Base-by-base conservation (phyloP, 2,329 filamentous ascomycete species). In the Claviceps sp. region DNA sequence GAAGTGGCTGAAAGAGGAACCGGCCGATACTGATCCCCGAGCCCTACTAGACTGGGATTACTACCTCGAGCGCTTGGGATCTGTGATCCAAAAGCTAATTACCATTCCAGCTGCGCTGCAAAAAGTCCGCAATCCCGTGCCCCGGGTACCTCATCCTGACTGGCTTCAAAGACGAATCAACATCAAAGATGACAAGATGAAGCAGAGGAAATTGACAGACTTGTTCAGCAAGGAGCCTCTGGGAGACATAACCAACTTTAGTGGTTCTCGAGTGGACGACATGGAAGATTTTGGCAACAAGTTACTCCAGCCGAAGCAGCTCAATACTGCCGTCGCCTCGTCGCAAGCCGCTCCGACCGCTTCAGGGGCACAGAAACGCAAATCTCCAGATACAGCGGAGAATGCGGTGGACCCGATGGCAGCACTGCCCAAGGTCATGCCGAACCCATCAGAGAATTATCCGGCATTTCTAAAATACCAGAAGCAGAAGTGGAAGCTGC, bases 171-270 rank as follows among this genome's bases (percentile, higher is more conserved):
- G 89, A 54, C 80, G 91, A 50, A 96, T 98, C 68, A 88, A 93
- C 59, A 84, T 85, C 66, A 97, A 96, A 67, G 93, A 98, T 53
- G 93, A 99, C 70, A 90, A 85, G 65, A 85, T 97, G 76, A 95
- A 98, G 73, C 93, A 99, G 70, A 95, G 90, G 72, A 98, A 98
- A 71, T 85, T 99, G 74, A 98, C 91, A 0, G 93, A 97, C 62
- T 73, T 95, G 60, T 95, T 98, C 63, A 75, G 64, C 61, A 69
- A 85, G 64, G 81, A 75, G 46, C 85, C 88, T 0, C 67, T 95
- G 24, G 79, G 81, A 13, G 87, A 91, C 58, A 84, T 88, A 71
- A 75, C 80, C 64, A 70, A 94, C 78, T 65, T 75, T 66, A 80
- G 67, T 59, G 78, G 65, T 62, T 72, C 64, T 54, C 74, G 70